Evolutionary conservation across 2,329 filamentous ascomycete species (phyloP).

Genomic region (Incumbomyces delicatus): DNA sequence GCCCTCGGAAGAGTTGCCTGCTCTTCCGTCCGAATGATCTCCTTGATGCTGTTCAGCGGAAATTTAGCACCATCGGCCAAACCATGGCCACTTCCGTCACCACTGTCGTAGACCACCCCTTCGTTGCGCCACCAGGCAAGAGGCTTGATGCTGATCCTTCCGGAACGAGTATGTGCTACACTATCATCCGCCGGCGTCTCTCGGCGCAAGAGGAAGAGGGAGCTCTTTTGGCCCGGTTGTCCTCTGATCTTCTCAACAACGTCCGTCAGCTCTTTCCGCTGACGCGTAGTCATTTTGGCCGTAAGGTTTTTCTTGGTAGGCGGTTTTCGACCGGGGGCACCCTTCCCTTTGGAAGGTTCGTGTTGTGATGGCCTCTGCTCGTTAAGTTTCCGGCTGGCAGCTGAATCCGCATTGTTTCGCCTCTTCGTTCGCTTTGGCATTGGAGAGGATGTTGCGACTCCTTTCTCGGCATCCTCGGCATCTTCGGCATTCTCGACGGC

Average conservation of each 20-base stretch:
- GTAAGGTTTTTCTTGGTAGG: conserved; percentile 20
- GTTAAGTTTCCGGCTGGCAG: conserved; percentile 25
- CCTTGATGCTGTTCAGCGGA: conserved; percentile 61
- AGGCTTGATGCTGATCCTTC: conserved; percentile 67
- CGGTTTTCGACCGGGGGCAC: conserved; percentile 22
- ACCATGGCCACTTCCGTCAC: conserved; percentile 28
- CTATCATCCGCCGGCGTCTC: conserved; percentile 45
- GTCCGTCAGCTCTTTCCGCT: conserved; percentile 30
- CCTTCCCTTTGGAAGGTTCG: conserved; percentile 19
- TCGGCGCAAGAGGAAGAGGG: conserved; percentile 38
- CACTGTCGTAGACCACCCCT: conserved; percentile 57
- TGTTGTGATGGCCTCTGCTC: conserved; percentile 1
- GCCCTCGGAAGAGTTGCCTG: conserved; percentile 28
- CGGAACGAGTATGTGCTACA: conserved; percentile 60
- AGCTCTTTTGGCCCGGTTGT: conserved; percentile 38
- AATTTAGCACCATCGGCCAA: conserved; percentile 43
- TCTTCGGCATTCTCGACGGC: conserved; percentile 13
- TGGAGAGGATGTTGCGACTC: conserved; percentile 16
- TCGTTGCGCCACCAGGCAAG: conserved; percentile 84
- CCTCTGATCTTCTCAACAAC: conserved; percentile 36
- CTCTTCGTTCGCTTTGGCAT: conserved; percentile 13
- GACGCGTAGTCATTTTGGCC: conserved; percentile 23
- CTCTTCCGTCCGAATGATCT: conserved; percentile 66
- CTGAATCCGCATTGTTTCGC: conserved; percentile 4
- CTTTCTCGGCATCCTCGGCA: conserved; percentile 13